A percentile compares a stretch with the other conserved stretches of the same genome.
These are phyloP conservation scores for Scleromitrula shiraiana DNA, from an alignment of 2,329 filamentous ascomycete species.

Conservation along the genomic window DNA sequence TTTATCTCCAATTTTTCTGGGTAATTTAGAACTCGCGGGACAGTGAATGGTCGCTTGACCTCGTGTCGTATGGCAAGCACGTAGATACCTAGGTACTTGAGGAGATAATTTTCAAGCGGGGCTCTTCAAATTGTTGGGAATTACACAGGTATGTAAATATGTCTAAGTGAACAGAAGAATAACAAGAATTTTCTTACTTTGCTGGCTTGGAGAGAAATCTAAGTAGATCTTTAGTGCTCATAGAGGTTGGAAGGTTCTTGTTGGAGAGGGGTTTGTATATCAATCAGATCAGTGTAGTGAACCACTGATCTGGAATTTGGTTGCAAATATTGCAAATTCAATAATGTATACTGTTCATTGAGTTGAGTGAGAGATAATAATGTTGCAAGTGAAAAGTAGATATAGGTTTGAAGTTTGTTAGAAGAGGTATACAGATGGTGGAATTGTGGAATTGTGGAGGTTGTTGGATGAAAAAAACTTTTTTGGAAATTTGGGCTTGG, in stretches of 20 bases:
- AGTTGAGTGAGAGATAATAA: no score
- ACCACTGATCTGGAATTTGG: constrained; percentile 4
- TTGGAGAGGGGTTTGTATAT: background rate
- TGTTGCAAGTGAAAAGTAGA: no score
- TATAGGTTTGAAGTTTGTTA: no score
- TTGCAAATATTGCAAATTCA: constrained; percentile 11
- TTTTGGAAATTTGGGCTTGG: no score
- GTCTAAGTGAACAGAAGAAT: background rate
- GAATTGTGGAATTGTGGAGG: no score
- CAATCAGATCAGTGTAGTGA: background rate
- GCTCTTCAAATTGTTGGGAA: background rate
- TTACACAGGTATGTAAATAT: background rate
- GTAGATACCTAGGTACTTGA: no score
- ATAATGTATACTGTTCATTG: constrained; percentile 6
- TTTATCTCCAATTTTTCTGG: background rate
- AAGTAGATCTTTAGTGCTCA: constrained; percentile 85
- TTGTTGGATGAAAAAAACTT: no score
- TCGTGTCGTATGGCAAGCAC: background rate
- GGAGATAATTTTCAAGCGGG: no score
- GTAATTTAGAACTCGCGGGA: background rate
- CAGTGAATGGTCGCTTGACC: background rate
- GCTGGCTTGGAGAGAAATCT: constrained; percentile 91
- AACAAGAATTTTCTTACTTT: constrained; percentile 55
- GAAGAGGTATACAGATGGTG: no score
- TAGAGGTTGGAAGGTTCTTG: constrained; percentile 46